Percentiles rank a stretch among this genome's conserved stretches.
Conservation (phyloP, 73 alveolate species). For the Symbiodinium pilosum region DNA sequence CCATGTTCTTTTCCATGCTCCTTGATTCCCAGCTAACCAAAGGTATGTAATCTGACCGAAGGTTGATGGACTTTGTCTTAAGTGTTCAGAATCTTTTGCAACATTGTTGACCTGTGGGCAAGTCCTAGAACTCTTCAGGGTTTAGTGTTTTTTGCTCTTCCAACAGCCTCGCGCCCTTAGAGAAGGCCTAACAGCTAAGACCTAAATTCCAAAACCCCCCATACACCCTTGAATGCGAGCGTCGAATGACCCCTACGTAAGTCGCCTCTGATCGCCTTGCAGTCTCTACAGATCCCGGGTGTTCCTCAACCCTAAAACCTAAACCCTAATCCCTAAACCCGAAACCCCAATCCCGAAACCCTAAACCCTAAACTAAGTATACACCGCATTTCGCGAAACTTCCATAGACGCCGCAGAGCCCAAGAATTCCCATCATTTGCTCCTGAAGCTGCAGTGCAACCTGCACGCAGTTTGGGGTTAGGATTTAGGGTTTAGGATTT, state of each 20-base stretch:
- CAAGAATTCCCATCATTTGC: no score
- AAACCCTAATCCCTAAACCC: not conserved
- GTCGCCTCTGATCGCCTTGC: no score
- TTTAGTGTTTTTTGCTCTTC: not conserved
- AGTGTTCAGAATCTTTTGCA: no score
- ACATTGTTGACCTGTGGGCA: no score
- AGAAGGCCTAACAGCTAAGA: not conserved
- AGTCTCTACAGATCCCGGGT: not conserved
- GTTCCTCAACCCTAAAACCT: not conserved
- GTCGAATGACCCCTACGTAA: no score
- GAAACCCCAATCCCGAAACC: not conserved
- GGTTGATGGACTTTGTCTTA: no score
- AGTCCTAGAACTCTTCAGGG: no score
- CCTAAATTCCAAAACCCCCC: not conserved
- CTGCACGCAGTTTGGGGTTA: no score
- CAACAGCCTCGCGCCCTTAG: not conserved
- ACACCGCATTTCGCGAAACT: not conserved
- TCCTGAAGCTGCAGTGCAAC: not conserved
- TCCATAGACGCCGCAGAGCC: not conserved
- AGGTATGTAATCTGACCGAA: no score
- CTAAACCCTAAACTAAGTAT: not conserved
- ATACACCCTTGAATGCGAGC: no score
- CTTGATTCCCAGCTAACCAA: no score
- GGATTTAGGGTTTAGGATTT: not conserved
- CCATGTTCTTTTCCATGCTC: not conserved